Percentiles rank a stretch among this genome's conserved stretches.
Evolutionary conservation across 2,329 filamentous ascomycete genomes (phyloP).

Genomic region (Aspergillus awamori): DNA sequence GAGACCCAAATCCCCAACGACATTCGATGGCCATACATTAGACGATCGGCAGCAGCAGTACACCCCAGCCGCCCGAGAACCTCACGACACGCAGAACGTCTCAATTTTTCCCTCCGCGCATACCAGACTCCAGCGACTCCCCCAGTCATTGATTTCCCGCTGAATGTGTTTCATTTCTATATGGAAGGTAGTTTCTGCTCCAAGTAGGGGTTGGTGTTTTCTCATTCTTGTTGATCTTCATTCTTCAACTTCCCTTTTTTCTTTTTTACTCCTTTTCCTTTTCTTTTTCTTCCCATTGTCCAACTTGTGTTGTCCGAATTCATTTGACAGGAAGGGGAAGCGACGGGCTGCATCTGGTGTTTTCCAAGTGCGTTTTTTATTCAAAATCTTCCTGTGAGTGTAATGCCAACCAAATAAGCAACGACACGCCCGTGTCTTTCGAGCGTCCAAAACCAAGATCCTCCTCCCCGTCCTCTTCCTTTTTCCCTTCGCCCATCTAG

Average conservation of each 20-base stretch:
- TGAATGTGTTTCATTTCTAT: conserved; percentile 27
- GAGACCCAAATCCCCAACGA: conserved; percentile 31
- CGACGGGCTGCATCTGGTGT: conserved; percentile 35
- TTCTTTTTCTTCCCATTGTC: conserved; percentile 18
- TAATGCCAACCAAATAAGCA: conserved; percentile 36
- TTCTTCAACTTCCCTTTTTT: conserved; percentile 16
- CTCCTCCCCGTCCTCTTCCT: conserved; percentile 7
- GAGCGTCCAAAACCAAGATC: conserved; percentile 19
- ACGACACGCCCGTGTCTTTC: conserved; percentile 31
- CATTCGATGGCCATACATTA: conserved; percentile 30
- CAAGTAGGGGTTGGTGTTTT: conserved; percentile 26
- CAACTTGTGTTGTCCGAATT: conserved; percentile 22
- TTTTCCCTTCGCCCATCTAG: not conserved
- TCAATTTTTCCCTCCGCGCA: conserved; percentile 21
- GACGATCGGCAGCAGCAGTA: conserved; percentile 28
- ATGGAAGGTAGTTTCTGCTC: conserved; percentile 32
- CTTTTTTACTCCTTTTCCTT: conserved; percentile 14
- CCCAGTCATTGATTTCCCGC: conserved; percentile 21
- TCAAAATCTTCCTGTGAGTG: conserved; percentile 31
- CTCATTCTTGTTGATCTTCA: conserved; percentile 15
- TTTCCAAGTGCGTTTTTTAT: conserved; percentile 28
- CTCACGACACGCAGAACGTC: conserved; percentile 27
- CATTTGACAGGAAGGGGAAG: conserved; percentile 31
- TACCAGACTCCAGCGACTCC: conserved; percentile 26
- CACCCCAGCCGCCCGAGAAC: conserved; percentile 22